phyloP scores from a whole-genome alignment of 2,329 filamentous ascomycete genomes.

The Sporothrix brasiliensis region DNA sequence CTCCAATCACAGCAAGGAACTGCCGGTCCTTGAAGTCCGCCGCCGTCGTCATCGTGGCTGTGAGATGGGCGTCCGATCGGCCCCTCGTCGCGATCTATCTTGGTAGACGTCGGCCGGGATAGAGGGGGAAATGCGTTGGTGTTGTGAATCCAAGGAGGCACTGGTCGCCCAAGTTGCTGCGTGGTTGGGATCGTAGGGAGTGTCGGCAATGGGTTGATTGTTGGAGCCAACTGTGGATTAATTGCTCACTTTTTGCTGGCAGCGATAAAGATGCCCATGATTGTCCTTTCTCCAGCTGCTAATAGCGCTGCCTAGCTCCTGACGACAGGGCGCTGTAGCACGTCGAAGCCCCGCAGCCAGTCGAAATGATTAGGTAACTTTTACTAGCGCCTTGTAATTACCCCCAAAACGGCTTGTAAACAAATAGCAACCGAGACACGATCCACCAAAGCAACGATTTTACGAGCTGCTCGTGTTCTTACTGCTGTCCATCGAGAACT shows the following conservation, averaged over 20 bases:
- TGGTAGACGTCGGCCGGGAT: neutral
- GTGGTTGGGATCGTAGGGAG: neutral
- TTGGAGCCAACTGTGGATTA: conserved; percentile 19
- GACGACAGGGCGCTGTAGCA: neutral
- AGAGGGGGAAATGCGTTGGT: too few species aligned
- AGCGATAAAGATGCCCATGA: neutral
- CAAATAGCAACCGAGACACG: conserved; percentile 14
- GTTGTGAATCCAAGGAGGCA: neutral
- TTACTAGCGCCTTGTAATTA: neutral
- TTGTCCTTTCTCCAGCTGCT: conserved; percentile 11
- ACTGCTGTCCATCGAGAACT: neutral
- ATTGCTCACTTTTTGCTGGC: conserved; percentile 22
- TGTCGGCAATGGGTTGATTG: conserved; percentile 9
- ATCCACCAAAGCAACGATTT: neutral
- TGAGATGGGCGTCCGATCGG: neutral
- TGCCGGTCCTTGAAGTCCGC: conserved; percentile 79
- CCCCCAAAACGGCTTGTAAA: conserved; percentile 20
- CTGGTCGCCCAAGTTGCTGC: neutral
- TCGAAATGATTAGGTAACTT: neutral
- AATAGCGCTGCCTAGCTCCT: conserved; percentile 24
- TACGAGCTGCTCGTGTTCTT: neutral
- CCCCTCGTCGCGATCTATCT: neutral
- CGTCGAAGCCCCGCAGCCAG: neutral
- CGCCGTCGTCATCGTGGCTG: conserved; percentile 40
- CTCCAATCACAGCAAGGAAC: conserved; percentile 95